Evolutionary conservation across 2,329 filamentous ascomycete genomes (phyloP).

Genomic region (Hypoxylon sp.): DNA sequence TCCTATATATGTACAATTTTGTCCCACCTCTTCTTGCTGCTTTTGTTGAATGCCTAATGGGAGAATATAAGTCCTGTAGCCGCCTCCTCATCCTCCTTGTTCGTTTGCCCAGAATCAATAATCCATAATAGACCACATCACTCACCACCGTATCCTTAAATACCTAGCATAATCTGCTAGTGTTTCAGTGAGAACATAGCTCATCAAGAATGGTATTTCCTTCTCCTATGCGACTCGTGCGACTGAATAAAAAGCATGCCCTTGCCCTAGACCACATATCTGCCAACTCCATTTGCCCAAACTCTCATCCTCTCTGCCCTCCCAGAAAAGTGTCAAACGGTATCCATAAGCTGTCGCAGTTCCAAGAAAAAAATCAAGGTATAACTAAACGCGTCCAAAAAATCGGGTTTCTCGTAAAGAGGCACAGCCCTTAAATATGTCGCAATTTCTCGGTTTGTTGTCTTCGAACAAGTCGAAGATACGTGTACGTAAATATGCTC

Average conservation of each 20-base stretch:
- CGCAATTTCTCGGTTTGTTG: conserved; percentile 27
- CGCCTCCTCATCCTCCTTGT: neutral
- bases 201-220: conserved; percentile 44
- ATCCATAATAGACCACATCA: conserved; percentile 4
- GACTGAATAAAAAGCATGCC: conserved; percentile 28
- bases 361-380: conserved; percentile 44
- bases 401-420: conserved; percentile 8
- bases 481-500: conserved; percentile 9
- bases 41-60: conserved; percentile 21
- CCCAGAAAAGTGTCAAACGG: conserved; percentile 47
- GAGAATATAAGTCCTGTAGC: conserved; percentile 12
- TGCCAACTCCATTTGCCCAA: conserved; percentile 49
- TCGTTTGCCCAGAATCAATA: conserved; percentile 12
- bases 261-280: conserved; percentile 37
- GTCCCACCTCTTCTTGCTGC: conserved; percentile 4
- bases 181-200: conserved; percentile 13
- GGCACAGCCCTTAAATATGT: conserved; percentile 29
- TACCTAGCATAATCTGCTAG: conserved; percentile 26
- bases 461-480: neutral
- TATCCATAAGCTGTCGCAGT: conserved; percentile 50
- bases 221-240: conserved; percentile 28
- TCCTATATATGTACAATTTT: conserved; percentile 28
- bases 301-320: conserved; percentile 34
- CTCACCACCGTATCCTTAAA: conserved; percentile 7
- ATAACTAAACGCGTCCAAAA: conserved; percentile 39